Evolutionary conservation across 78 protist genomes (phyloP).

Genomic region (Emiliania huxleyi): DNA sequence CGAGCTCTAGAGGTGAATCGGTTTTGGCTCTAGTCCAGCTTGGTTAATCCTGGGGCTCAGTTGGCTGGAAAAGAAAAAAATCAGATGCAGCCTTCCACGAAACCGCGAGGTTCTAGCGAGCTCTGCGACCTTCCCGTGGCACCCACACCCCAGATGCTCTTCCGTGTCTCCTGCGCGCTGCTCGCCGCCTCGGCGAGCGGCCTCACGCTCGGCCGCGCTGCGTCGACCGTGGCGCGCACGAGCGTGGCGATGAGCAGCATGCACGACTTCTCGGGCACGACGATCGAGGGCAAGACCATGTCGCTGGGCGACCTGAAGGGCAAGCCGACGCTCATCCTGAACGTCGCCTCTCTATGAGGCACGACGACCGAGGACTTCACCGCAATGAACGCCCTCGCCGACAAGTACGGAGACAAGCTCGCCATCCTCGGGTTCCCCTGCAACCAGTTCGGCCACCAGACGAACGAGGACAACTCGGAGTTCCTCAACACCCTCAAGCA

Average conservation of each 20-base stretch:
- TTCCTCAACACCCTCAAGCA: constrained; percentile 34
- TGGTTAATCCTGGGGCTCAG: too few relatives aligned
- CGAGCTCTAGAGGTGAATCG: too few relatives aligned
- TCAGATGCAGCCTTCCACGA: too few relatives aligned
- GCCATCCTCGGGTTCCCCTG: constrained; percentile 51
- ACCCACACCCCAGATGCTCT: too few relatives aligned
- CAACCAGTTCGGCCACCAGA: constrained; percentile 47
- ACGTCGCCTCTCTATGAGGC: constrained; percentile 34
- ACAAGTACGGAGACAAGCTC: constrained; percentile 38
- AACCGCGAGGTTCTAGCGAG: too few relatives aligned
- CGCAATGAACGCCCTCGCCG: constrained; percentile 37
- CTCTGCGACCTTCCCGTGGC: too few relatives aligned
- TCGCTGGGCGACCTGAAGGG: background rate
- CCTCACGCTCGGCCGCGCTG: background rate
- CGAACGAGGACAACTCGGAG: constrained; percentile 15
- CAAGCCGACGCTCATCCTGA: constrained; percentile 31
- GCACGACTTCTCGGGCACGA: background rate
- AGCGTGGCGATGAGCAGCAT: background rate
- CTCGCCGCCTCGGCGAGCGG: background rate
- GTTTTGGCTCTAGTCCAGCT: too few relatives aligned
- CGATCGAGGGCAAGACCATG: background rate
- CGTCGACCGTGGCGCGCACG: background rate
- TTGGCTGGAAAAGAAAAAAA: too few relatives aligned
- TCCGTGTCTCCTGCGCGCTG: background rate
- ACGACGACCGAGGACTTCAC: background rate